Evolutionary conservation across 768 basidiomycete species (phyloP), one percentile per base, ranked within the genome.

Genomic region (Hemileccinum rubropunctum): DNA sequence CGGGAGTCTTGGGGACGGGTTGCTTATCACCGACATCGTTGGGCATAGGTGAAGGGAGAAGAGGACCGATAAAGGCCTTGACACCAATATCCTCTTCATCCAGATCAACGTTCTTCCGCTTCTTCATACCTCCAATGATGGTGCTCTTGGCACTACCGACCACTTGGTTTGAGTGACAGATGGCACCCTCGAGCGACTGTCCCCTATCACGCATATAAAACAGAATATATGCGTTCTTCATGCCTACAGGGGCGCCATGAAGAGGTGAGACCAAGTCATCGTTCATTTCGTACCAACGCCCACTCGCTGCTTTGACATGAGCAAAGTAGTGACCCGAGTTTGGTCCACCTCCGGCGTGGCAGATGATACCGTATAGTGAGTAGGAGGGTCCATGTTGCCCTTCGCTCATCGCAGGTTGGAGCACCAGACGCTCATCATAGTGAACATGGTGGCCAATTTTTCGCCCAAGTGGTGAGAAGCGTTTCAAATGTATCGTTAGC

Each of bases 321-420:
- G 95, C 86, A 56, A 83, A 92, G 70, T 99, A 99, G 68, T 99
- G 97, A 4, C 97, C 97, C 2, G 90, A 95, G 62, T 97, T 91
- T 13, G 95, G 92, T 6, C 94, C 93, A 36, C 82, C 77, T 45
- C 97, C 97, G 11, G 89, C 90, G 66, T 99, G 97, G 57, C 84
- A 92, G 47, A 98, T 90, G 52, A 98, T 82, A 27, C 89, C 95
- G 65, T 93, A 97, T 3, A 99, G 71, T 2, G 85, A 82, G 69
- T 99, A 99, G 23, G 76, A 72, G 5, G 89, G 88, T 2, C 86
- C 86, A 58, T 78, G 81, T 65, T 84, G 78, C 1, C 79, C 85
- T 45, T 86, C 82, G 65, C 92, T 91, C 89, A 98, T 95, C 67
- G 79, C 86, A 0, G 82, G 79, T 23, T 82, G 75, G 38, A 98